Base-by-base conservation (phyloP, 805 yeast species). In the Sugiyamaella mastotermitis region DNA sequence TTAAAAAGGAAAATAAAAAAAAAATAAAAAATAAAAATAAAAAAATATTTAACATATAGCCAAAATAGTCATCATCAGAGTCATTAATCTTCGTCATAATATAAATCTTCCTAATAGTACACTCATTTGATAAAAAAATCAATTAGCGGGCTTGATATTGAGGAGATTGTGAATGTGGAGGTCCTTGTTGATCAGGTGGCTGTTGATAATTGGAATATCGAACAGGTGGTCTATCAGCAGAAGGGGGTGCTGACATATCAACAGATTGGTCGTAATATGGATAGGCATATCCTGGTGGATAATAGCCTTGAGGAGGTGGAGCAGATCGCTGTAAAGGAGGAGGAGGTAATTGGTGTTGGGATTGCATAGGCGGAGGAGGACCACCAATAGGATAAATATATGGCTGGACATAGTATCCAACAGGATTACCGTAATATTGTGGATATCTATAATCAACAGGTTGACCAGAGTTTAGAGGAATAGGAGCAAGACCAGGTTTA, bases 141-240 rank as follows among this genome's bases (percentile, higher is more conserved):
- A 30, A 15, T 25, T 21, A 38, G 6, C 32, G 37, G 10, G 19
- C 9, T 30, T 39, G 39, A n/a, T 30, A 31, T 23, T 31, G 41
- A 17, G 30, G 10, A 20, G 17, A 29, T 24, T 31, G 48, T 24
- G 16, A 46, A 22, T 29, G 42, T 15, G 32, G 43, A 35, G 30
- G 46, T 22, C 27, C 41, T 15, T 35, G 43, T 35, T 32, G 46
- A 19, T 31, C 45, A 22, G 33, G 25, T 30, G 25, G 22, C 39
- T 30, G 17, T 18, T 36, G 27, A 10, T 19, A 14, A 31, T 29
- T 15, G 17, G 21, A 15, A 26, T 32, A 5, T 18, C 16, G 21
- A n/a, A 16, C 9, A 25, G 32, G 28, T 33, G 24, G 28, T 33
- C 11, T 14, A 35, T 25, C 34, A 23, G 15, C n/a, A 25, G 23